These are phyloP conservation scores for Lipomyces kockii DNA, from an alignment of 805 yeast species.

Conservation along the genomic window DNA sequence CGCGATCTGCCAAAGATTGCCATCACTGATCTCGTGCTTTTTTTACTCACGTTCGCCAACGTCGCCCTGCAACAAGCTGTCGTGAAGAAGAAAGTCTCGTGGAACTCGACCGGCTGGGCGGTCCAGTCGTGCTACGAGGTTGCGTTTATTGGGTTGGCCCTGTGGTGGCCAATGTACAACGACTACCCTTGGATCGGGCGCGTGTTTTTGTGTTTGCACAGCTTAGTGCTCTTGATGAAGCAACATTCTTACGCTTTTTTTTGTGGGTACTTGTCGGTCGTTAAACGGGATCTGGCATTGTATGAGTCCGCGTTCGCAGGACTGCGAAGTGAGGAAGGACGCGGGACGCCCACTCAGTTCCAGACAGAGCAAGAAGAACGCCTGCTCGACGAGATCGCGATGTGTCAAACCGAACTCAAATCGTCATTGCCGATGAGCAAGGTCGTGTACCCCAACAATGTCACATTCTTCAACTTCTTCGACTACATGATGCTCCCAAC, in stretches of 20 bases:
- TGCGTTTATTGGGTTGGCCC: constrained; percentile 56
- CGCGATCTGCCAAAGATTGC: constrained; percentile 71
- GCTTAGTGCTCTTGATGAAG: constrained; percentile 88
- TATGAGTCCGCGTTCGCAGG: constrained; percentile 53
- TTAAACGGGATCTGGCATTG: constrained; percentile 57
- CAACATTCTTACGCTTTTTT: constrained; percentile 91
- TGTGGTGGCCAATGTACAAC: constrained; percentile 59
- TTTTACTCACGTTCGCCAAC: constrained; percentile 64
- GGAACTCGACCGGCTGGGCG: constrained; percentile 70
- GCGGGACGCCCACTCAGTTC: constrained; percentile 20
- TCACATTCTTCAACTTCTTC: constrained; percentile 68
- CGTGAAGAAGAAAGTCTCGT: constrained; percentile 52
- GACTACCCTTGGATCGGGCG: constrained; percentile 88
- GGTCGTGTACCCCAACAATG: constrained; percentile 70
- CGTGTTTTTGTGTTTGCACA: constrained; percentile 81
- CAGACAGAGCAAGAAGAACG: constrained; percentile 44
- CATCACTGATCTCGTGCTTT: constrained; percentile 75
- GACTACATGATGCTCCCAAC: constrained; percentile 88
- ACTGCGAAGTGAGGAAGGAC: constrained; percentile 29
- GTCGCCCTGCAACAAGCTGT: constrained; percentile 63
- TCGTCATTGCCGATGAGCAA: constrained; percentile 27
- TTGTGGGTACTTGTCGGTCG: constrained; percentile 85
- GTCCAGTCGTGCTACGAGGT: constrained; percentile 65
- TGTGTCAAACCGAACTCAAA: constrained; percentile 71
- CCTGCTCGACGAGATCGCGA: constrained; percentile 58